These are phyloP conservation scores for Populus pruinosa DNA, from an alignment of 345 rosid genomes.

Conservation along the genomic window DNA sequence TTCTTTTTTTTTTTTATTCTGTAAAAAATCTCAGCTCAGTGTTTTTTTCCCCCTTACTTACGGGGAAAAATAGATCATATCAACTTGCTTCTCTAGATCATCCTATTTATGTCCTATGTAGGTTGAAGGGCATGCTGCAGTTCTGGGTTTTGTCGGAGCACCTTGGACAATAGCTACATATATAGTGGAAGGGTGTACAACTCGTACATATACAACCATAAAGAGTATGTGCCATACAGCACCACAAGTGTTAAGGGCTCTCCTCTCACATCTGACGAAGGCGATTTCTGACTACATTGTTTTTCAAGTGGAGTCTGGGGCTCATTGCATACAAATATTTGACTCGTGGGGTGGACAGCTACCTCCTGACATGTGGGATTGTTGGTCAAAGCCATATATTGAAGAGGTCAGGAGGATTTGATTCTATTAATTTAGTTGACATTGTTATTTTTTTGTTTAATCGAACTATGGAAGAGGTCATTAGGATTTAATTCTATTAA, in stretches of 20 bases:
- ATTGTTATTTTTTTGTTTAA: too few species aligned
- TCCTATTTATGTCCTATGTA: conserved; percentile 17
- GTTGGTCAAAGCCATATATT: conserved; percentile 85
- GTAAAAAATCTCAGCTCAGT: neutral
- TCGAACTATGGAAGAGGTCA: too few species aligned
- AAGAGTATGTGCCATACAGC: conserved; percentile 91
- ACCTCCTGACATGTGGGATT: conserved; percentile 84
- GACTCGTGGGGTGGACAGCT: conserved; percentile 99
- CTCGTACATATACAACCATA: conserved; percentile 72
- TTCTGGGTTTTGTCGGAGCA: conserved; percentile 88
- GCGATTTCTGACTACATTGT: conserved; percentile 74
- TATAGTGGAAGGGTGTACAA: conserved; percentile 86
- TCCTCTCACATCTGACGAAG: conserved; percentile 72
- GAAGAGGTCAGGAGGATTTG: conserved; percentile 49
- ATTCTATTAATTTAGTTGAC: neutral
- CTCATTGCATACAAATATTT: conserved; percentile 90
- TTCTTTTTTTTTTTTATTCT: conserved; percentile 10
- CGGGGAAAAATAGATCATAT: neutral
- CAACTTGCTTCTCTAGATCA: neutral
- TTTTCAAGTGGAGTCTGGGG: conserved; percentile 87
- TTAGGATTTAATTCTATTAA: too few species aligned
- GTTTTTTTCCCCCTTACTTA: neutral
- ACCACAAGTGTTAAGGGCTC: conserved; percentile 63
- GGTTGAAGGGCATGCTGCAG: conserved; percentile 77
- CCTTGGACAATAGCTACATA: conserved; percentile 96